phyloP scores from a whole-genome alignment of 2,329 filamentous ascomycete species.

The Magnaporthiopsis rhizophila region DNA sequence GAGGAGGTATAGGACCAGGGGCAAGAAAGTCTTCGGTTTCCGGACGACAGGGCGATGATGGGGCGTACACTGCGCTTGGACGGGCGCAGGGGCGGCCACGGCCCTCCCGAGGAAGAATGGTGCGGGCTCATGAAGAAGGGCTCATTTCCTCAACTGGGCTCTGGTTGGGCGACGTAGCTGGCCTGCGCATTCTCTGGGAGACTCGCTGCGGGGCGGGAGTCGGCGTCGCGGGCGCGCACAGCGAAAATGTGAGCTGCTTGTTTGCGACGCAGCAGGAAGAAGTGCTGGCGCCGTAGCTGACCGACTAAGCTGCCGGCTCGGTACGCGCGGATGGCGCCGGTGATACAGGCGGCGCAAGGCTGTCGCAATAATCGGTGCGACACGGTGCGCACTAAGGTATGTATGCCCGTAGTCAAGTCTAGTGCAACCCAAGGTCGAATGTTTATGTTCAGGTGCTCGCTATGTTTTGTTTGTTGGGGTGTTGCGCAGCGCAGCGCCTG shows the following conservation, averaged over 20 bases:
- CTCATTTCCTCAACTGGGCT: background rate
- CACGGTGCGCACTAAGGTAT: background rate
- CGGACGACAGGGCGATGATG: background rate
- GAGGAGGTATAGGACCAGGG: background rate
- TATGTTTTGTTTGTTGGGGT: background rate
- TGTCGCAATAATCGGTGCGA: background rate
- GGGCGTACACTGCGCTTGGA: constrained; percentile 37
- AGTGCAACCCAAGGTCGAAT: background rate
- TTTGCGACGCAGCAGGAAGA: background rate
- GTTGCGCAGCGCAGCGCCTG: background rate
- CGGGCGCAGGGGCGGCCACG: constrained; percentile 34
- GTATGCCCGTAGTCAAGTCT: no score
- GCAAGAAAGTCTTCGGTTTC: background rate
- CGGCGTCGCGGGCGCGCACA: no score
- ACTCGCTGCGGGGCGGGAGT: background rate
- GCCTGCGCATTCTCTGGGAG: background rate
- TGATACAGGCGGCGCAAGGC: background rate
- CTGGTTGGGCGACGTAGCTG: background rate
- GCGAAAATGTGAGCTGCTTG: no score
- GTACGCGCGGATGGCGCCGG: background rate
- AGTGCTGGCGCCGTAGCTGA: background rate
- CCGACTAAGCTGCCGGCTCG: background rate
- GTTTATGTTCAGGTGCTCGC: background rate
- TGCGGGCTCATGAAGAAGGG: constrained; percentile 24
- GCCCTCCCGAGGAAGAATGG: constrained; percentile 15